Conservation (phyloP, 2,329 filamentous ascomycete species). For the Albophoma yamanashiensis region DNA sequence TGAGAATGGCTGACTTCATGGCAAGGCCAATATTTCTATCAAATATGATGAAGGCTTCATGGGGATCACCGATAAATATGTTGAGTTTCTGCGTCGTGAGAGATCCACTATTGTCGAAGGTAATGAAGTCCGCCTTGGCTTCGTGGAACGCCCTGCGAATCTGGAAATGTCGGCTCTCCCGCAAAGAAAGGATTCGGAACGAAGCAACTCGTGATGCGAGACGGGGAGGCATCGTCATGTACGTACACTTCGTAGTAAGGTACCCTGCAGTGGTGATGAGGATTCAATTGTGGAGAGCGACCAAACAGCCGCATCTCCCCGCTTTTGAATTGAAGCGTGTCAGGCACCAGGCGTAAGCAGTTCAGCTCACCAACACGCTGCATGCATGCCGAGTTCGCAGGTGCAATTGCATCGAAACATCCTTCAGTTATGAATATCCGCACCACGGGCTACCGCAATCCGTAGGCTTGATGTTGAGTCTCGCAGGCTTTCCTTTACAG, state of each 20-base stretch:
- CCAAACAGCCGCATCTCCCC: neutral
- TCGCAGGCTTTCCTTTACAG: neutral
- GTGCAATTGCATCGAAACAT: neutral
- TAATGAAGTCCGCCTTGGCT: constrained; percentile 6
- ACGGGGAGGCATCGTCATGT: too few species aligned
- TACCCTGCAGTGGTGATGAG: too few species aligned
- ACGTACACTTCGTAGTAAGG: too few species aligned
- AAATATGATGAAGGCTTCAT: neutral
- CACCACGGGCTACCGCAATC: neutral
- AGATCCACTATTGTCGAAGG: constrained; percentile 1
- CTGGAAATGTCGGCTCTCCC: too few species aligned
- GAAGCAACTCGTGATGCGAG: too few species aligned
- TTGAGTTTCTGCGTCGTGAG: constrained; percentile 3
- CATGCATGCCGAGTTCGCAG: neutral
- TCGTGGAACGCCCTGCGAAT: constrained; percentile 4
- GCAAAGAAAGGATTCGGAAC: too few species aligned
- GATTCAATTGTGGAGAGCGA: too few species aligned
- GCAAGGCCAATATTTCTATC: neutral
- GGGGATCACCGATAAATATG: constrained; percentile 1
- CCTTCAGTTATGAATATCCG: neutral
- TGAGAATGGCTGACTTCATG: neutral
- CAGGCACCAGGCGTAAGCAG: neutral
- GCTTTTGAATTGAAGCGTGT: neutral
- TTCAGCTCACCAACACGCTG: neutral
- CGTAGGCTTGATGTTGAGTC: neutral